Percentiles rank a stretch among this genome's conserved stretches.
These are phyloP conservation scores for Leccinum griseonigrum DNA, from an alignment of 1,284 basidiomycete species.

Conservation along the genomic window DNA sequence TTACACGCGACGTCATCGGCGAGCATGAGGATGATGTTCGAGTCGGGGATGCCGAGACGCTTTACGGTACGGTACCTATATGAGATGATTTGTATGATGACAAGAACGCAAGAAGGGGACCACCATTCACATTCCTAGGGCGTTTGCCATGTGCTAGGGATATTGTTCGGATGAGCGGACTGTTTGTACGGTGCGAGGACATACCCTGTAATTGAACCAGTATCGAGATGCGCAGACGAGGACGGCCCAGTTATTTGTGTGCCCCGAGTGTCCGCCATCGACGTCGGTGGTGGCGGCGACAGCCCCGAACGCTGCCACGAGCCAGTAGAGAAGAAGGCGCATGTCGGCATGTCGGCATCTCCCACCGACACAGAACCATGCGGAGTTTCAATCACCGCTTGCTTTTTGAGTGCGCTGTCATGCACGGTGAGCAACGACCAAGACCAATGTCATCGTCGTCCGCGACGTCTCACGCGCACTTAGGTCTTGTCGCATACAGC, in stretches of 20 bases:
- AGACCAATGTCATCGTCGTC: neutral
- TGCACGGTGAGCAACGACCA: conserved; percentile 39
- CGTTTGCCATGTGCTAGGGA: conserved; percentile 92
- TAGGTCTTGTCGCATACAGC: conserved; percentile 65
- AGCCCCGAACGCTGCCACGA: conserved; percentile 28
- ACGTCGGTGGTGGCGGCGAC: conserved; percentile 29
- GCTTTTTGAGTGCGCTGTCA: conserved; percentile 21
- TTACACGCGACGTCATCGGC: conserved; percentile 98
- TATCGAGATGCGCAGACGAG: conserved; percentile 92
- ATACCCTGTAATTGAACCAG: conserved; percentile 98
- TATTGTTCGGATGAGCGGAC: neutral
- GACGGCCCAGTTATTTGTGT: conserved; percentile 99
- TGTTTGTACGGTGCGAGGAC: conserved; percentile 28
- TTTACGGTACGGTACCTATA: conserved; percentile 96
- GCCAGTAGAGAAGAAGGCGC: conserved; percentile 31
- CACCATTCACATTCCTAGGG: conserved; percentile 83
- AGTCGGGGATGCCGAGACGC: conserved; percentile 95
- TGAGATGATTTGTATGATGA: conserved; percentile 1
- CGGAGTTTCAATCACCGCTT: conserved; percentile 27
- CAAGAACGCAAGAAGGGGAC: neutral
- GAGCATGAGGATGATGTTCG: conserved; percentile 98
- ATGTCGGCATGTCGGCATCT: conserved; percentile 34
- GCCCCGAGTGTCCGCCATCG: conserved; percentile 44
- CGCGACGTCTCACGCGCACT: conserved; percentile 4
- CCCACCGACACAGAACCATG: neutral